Base-by-base conservation (phyloP, 1,284 basidiomycete genomes). In the Hemileia vastatrix region DNA sequence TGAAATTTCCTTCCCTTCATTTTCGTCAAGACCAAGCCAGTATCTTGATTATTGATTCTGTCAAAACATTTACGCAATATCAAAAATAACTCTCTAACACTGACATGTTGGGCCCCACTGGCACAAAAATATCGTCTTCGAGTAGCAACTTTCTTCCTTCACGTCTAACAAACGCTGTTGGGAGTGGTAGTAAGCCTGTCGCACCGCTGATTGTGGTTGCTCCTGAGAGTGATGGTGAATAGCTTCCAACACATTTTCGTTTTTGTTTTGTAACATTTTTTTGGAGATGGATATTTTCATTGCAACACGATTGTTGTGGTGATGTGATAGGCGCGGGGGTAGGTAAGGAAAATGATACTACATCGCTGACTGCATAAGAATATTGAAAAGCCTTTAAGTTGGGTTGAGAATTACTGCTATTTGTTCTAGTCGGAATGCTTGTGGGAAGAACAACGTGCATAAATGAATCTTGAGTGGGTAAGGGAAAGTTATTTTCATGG, bases 11-110 rank as follows among this genome's bases (percentile, higher is more conserved):
- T 40, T 52, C 3, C 57, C 57, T 31, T 52, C 50, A 21, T 60
- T 60, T 43, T 60, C 57, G 27, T 60, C 57, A 21, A 60, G 57
- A 21, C 57, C 57, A 4, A 60, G 57, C 57, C 57, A 60, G 18
- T 60, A 60, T 52, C 50, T 60, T 15, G 36, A 44, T 27, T 44
- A 15, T 15, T 4, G 13, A 8, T 8, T 18, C 43, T 15, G 4
- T 18, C 43, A 44, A 4, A 44, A 18, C 43, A 44, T 18, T 44
- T 18, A 44, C 11, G 36, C 15, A 11, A 27, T n/a, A 44, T 23
- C 4, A 49, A 3, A 23, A 47, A 24, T 18, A 9, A 23, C n/a
- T 31, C 13, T 32, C 8, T 15, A n/a, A 54, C 6, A 21, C 57
- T 15, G 23, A 60, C 57, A 60, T 60, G 36, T 60, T 60, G 18